Percentiles rank a stretch among this genome's conserved stretches.
Evolutionary conservation across 2,329 filamentous ascomycete species (phyloP).

Genomic region (Fusarium anguioides): DNA sequence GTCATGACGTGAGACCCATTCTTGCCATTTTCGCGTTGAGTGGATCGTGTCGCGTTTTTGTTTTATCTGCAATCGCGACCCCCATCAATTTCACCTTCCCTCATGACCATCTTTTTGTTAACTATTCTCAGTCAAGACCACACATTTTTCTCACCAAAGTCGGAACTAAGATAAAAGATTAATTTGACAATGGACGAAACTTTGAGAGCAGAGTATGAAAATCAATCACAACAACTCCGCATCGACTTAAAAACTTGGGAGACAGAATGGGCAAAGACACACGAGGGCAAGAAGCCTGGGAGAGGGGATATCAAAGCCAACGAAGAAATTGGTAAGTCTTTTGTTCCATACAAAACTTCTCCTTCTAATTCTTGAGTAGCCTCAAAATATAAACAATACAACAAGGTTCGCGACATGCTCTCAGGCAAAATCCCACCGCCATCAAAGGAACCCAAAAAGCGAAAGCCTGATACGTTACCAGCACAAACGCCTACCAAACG

Average conservation of each 20-base stretch:
- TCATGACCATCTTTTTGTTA: conserved; percentile 2
- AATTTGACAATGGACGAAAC: conserved; percentile 58
- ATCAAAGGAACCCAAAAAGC: conserved; percentile 56
- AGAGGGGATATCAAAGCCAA: conserved; percentile 82
- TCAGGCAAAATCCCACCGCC: conserved; percentile 62
- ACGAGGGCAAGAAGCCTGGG: conserved; percentile 75
- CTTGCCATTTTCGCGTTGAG: conserved; percentile 35
- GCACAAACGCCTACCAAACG: conserved; percentile 65
- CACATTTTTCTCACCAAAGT: background rate
- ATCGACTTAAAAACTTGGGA: conserved; percentile 80
- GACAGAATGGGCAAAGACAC: conserved; percentile 68
- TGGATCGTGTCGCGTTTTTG: conserved; percentile 40
- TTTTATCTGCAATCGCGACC: conserved; percentile 33
- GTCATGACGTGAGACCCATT: conserved; percentile 34
- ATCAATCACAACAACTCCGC: conserved; percentile 67
- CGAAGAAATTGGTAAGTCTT: conserved; percentile 71
- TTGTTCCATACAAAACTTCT: background rate
- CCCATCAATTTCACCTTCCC: conserved; percentile 15
- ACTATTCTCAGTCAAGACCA: background rate
- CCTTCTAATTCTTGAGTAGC: conserved; percentile 55
- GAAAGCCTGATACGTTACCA: conserved; percentile 51
- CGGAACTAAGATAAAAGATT: background rate
- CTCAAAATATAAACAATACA: conserved; percentile 81
- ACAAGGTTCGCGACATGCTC: conserved; percentile 70
- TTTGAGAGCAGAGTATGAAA: conserved; percentile 59